These are phyloP conservation scores for Monosporascus sp. DNA, from an alignment of 2,329 filamentous ascomycete genomes.

Conservation along the genomic window DNA sequence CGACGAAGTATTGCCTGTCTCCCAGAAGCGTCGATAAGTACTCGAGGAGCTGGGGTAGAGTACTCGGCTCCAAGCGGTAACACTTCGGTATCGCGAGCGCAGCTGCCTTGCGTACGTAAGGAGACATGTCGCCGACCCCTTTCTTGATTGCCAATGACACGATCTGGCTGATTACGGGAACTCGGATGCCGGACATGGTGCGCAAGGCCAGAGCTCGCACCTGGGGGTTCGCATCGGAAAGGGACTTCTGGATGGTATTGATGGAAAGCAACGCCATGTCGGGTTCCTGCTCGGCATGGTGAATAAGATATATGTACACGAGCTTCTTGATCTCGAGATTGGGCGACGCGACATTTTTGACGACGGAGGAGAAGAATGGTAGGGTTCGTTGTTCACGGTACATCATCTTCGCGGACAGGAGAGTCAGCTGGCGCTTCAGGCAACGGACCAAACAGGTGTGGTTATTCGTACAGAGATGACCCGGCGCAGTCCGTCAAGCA, in stretches of 20 bases:
- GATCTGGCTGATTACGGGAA: conserved; percentile 96
- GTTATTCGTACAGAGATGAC: conserved; percentile 70
- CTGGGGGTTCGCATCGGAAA: conserved; percentile 87
- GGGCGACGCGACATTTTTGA: conserved; percentile 94
- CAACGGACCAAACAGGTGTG: background rate
- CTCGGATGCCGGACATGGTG: conserved; percentile 96
- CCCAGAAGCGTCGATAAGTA: conserved; percentile 73
- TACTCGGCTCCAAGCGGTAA: conserved; percentile 82
- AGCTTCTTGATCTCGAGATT: conserved; percentile 96
- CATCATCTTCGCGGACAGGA: conserved; percentile 66
- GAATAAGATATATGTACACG: conserved; percentile 96
- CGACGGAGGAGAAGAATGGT: conserved; percentile 92
- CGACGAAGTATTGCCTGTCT: conserved; percentile 95
- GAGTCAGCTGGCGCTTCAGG: conserved; percentile 6
- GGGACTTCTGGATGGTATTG: conserved; percentile 97
- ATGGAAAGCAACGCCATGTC: conserved; percentile 94
- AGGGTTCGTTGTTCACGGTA: conserved; percentile 84
- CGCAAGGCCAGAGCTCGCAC: conserved; percentile 87
- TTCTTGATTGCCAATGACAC: conserved; percentile 94
- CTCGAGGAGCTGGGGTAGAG: conserved; percentile 77
- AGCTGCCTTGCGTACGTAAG: conserved; percentile 86
- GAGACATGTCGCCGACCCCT: conserved; percentile 88
- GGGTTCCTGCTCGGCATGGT: conserved; percentile 93
- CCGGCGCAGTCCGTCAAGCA: conserved; percentile 83
- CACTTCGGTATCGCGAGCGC: conserved; percentile 95